Conservation (phyloP, 257 asterid genomes). For the Asclepias syriaca region DNA sequence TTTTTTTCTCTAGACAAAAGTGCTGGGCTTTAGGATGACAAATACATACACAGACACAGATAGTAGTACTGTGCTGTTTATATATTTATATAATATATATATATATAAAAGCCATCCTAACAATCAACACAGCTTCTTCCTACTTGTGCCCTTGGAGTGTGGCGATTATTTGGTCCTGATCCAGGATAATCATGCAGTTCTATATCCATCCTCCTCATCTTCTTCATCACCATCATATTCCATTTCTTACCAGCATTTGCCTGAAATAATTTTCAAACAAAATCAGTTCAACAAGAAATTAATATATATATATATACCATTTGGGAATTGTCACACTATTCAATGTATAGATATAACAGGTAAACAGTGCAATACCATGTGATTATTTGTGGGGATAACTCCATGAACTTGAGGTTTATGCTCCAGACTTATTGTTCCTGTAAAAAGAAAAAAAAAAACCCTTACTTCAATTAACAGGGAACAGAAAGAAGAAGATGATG, state of each 20-base stretch:
- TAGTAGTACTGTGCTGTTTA: no score
- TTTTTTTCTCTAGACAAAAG: background rate
- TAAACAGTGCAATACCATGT: conserved; percentile 25
- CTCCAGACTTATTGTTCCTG: conserved; percentile 43
- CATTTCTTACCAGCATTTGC: conserved; percentile 18
- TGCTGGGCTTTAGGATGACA: background rate
- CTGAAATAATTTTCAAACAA: conserved; percentile 18
- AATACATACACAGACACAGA: background rate
- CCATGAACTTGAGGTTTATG: conserved; percentile 22
- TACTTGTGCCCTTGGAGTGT: conserved; percentile 48
- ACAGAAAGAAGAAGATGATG: background rate
- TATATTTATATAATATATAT: no score
- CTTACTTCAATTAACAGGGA: background rate
- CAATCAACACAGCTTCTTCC: conserved; percentile 41
- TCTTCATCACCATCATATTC: conserved; percentile 1
- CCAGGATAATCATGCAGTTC: conserved; percentile 67
- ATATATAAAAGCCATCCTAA: conserved; percentile 8
- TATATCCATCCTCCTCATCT: conserved; percentile 30
- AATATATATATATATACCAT: no score
- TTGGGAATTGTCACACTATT: no score
- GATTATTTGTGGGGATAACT: conserved; percentile 10
- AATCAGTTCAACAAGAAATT: background rate
- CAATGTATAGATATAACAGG: no score
- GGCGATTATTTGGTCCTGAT: conserved; percentile 68
- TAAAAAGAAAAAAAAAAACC: conserved; percentile 10